Evolutionary conservation across 2,329 filamentous ascomycete genomes (phyloP), one percentile per base, ranked within the genome.

Genomic region (Arthrobotrys sphaeroides): DNA sequence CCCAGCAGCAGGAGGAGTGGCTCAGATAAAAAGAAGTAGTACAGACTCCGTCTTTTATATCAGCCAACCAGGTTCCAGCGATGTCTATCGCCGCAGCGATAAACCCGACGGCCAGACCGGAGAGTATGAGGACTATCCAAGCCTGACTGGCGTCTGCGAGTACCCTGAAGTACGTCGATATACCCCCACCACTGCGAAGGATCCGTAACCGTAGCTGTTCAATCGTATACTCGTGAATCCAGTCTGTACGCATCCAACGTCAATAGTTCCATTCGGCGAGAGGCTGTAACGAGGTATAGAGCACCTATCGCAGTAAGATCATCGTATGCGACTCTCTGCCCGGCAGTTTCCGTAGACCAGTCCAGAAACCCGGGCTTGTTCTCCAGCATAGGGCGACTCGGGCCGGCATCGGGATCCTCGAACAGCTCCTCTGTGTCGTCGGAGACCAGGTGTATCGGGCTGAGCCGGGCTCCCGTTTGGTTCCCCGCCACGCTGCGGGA

Each of bases 171-270:
- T 93, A 89, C 10, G 93, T 93, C 18, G 94, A 74, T 3, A 97
- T 78, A 0, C 93, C 92, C 18, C 88, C 86, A 5, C 89, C 87
- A 79, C 87, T 88, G 66, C 89, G 88, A 18, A 99, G 85, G 28
- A 91, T 87, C n/a, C 93, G 88, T 80, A 96, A 84, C 22, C 95
- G 89, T 82, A 96, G 93, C 18, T 95, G 89, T 84, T 99, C 95
- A 82, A 97, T 97, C 61, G 92, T 95, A 81, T 98, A 97, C 83
- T 99, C 95, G 80, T 97, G 98, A 81, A 98, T 98, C 95, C 95
- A 99, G 84, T 99, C 95, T 76, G 45, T 33, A 40, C 33, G 49
- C 36, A 40, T 51, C 40, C 38, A 64, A 51, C 18, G 53, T 74
- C 47, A 69, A 60, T 43, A 51, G 40, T 60, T 43, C n/a, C 28